phyloP scores from a whole-genome alignment of 495 filamentous ascomycete species.

The Lophiostoma macrostomum region DNA sequence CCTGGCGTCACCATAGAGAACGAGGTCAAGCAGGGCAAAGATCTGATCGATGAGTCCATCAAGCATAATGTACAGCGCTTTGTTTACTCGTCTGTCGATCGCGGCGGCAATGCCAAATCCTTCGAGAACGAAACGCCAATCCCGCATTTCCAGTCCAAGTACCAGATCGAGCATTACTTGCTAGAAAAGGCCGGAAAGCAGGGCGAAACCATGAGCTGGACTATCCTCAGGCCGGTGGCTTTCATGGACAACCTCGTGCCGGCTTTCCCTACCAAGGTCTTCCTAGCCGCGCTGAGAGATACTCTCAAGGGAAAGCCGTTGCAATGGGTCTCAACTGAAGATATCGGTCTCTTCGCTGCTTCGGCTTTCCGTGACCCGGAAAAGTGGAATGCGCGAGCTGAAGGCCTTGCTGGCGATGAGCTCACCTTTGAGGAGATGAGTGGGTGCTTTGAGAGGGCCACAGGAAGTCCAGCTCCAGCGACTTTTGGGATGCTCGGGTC shows the following conservation, averaged over 20 bases:
- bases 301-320: conserved; percentile 48
- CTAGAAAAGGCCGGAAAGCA: conserved; percentile 41
- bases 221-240: conserved; percentile 51
- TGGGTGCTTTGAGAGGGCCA: conserved; percentile 50
- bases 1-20: conserved; percentile 46
- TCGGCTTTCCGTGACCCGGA: conserved; percentile 55
- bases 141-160: conserved; percentile 63
- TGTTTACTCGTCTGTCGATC: conserved; percentile 66
- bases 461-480: conserved; percentile 48
- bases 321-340: conserved; percentile 55
- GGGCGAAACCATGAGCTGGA: conserved; percentile 47
- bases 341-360: conserved; percentile 65
- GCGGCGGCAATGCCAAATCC: conserved; percentile 55
- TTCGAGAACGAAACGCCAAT: conserved; percentile 56
- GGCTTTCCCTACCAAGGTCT: conserved; percentile 58
- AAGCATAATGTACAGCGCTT: conserved; percentile 58
- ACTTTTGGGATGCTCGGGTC: conserved; percentile 37
- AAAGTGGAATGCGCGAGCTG: conserved; percentile 44
- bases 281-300: conserved; percentile 52
- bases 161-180: conserved; percentile 62
- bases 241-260: conserved; percentile 67
- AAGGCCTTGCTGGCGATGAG: conserved; percentile 61
- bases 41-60: conserved; percentile 58
- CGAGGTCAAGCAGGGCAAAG: conserved; percentile 62
- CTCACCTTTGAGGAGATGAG: conserved; percentile 51